Evolutionary conservation across 148 eudicot species (phyloP).

Genomic region (Gaultheria prostrata): DNA sequence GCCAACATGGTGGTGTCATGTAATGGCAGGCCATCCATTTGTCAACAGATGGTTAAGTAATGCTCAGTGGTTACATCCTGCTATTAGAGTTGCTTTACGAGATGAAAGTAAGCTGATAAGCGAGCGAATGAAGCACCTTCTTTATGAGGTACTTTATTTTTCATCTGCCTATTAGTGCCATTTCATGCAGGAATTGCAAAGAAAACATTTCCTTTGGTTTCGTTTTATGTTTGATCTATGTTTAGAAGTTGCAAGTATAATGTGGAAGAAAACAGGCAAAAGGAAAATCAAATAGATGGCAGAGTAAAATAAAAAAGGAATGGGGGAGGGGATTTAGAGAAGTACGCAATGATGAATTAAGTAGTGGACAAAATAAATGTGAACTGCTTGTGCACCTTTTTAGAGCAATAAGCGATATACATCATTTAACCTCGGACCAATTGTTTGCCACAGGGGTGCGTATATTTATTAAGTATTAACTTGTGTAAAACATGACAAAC

Average conservation of each 20-base stretch:
- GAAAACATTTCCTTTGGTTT: not conserved
- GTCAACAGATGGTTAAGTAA: slow-evolving; percentile 61
- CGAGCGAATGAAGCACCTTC: slow-evolving; percentile 86
- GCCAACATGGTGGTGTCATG: slow-evolving; percentile 96
- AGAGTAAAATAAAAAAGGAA: not conserved
- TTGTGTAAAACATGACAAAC: not conserved
- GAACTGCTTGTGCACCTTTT: not conserved
- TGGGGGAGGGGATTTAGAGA: no score
- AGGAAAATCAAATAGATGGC: not conserved
- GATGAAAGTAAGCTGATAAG: slow-evolving; percentile 93
- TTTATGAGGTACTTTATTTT: slow-evolving; percentile 69
- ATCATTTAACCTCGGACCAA: not conserved
- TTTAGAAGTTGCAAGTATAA: not conserved
- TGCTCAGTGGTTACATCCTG: slow-evolving; percentile 98
- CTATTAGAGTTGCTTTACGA: slow-evolving; percentile 82
- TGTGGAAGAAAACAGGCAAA: not conserved
- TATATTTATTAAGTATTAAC: not conserved
- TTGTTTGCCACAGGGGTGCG: not conserved
- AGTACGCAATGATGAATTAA: not conserved
- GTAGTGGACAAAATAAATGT: not conserved
- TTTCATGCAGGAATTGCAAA: not conserved
- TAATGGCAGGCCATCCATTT: slow-evolving; percentile 65
- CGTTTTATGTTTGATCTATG: not conserved
- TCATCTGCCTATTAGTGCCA: not conserved
- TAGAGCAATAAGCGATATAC: not conserved